Evolutionary conservation across 192 early-diverging fungal genomes (phyloP).

Genomic region (Rhizophagus clarus): DNA sequence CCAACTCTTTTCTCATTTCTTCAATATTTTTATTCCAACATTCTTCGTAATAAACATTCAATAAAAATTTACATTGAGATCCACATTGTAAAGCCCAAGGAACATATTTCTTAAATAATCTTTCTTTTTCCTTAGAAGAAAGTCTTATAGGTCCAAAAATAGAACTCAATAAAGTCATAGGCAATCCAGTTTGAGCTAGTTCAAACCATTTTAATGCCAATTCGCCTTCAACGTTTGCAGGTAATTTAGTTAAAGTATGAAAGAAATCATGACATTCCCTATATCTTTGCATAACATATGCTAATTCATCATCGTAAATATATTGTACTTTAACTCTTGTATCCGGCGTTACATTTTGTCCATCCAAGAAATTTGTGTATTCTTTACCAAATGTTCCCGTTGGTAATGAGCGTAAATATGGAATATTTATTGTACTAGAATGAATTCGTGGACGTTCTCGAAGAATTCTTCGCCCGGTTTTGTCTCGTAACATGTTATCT

Average conservation of each 20-base stretch:
- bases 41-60: constrained; percentile 93
- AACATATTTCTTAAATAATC: constrained; percentile 71
- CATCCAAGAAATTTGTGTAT: constrained; percentile 83
- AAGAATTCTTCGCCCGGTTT: constrained; percentile 80
- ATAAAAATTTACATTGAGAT: constrained; percentile 67
- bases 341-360: constrained; percentile 79
- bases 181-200: constrained; percentile 87
- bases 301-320: constrained; percentile 88
- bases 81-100: constrained; percentile 95
- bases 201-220: constrained; percentile 96
- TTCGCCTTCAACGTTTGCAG: constrained; percentile 84
- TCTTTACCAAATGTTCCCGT: constrained; percentile 81
- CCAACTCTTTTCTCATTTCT: constrained; percentile 74
- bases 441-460: constrained; percentile 79
- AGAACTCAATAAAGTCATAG: constrained; percentile 83
- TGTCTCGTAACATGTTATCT: constrained; percentile 74
- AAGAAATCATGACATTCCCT: constrained; percentile 95
- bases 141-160: constrained; percentile 80
- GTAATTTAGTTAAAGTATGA: constrained; percentile 84
- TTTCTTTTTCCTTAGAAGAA: constrained; percentile 54
- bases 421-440: constrained; percentile 68
- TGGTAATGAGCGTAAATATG: constrained; percentile 62
- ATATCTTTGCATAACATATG: constrained; percentile 92
- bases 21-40: constrained; percentile 67
- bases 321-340: constrained; percentile 80